phyloP scores from a whole-genome alignment of 768 basidiomycete species.

The Rhizopogon rudus region DNA sequence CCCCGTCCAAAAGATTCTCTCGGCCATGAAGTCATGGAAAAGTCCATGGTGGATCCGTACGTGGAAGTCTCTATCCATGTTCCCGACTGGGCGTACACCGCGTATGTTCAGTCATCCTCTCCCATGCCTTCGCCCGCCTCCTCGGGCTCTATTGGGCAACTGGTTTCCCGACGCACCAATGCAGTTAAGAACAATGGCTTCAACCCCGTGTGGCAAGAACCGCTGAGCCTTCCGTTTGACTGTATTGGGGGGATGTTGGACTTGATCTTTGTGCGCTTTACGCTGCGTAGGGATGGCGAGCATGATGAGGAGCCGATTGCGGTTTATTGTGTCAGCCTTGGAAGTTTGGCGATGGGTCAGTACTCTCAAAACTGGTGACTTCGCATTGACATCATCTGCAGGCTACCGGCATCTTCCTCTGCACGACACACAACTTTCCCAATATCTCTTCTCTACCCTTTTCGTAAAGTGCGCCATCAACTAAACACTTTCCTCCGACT shows the following conservation, averaged over 20 bases:
- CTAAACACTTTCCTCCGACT: not conserved
- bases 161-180: constrained; percentile 52
- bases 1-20: constrained; percentile 63
- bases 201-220: constrained; percentile 85
- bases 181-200: constrained; percentile 85
- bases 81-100: constrained; percentile 58
- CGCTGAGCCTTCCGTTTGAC: constrained; percentile 65
- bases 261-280: constrained; percentile 79
- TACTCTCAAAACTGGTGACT: not conserved
- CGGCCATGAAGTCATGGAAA: constrained; percentile 58
- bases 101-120: constrained; percentile 13
- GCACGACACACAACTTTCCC: constrained; percentile 82
- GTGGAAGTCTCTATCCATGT: constrained; percentile 77
- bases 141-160: constrained; percentile 32
- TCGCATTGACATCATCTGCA: constrained; percentile 20
- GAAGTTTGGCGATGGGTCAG: constrained; percentile 66
- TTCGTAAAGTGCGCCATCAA: constrained; percentile 65
- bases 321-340: constrained; percentile 68
- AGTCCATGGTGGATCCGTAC: constrained; percentile 60
- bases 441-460: constrained; percentile 90
- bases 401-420: constrained; percentile 91
- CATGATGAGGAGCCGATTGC: constrained; percentile 64
- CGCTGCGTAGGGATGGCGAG: constrained; percentile 61
- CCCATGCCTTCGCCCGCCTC: constrained; percentile 4
- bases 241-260: constrained; percentile 75